These are phyloP conservation scores for Lactarius indigo DNA, from an alignment of 768 basidiomycete species.

Conservation along the genomic window DNA sequence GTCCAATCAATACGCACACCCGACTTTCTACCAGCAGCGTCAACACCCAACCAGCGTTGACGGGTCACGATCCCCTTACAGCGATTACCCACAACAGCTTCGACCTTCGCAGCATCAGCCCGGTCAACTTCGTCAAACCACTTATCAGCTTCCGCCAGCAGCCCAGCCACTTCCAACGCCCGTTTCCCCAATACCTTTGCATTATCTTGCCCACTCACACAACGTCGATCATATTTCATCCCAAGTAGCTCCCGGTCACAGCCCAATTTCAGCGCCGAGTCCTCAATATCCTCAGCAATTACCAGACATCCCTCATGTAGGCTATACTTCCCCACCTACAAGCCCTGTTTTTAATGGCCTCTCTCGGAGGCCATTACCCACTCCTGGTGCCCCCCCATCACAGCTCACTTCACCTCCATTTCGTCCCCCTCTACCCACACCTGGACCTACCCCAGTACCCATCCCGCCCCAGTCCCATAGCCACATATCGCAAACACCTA, in stretches of 20 bases:
- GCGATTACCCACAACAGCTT: not conserved
- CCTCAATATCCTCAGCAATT: slow-evolving; percentile 24
- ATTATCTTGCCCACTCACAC: slow-evolving; percentile 7
- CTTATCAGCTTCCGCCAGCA: not conserved
- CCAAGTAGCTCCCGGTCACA: not conserved
- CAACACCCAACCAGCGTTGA: slow-evolving; percentile 1
- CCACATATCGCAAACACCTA: slow-evolving; percentile 1
- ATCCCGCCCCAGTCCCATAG: slow-evolving; percentile 6
- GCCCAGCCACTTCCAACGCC: slow-evolving; percentile 4
- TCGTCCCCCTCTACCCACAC: slow-evolving; percentile 24
- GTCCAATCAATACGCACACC: slow-evolving; percentile 22
- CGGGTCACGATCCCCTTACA: not conserved
- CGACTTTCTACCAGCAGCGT: slow-evolving; percentile 14
- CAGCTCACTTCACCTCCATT: slow-evolving; percentile 7
- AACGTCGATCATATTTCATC: slow-evolving; percentile 2
- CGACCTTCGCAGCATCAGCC: not conserved
- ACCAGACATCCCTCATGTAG: slow-evolving; percentile 14
- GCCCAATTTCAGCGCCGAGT: slow-evolving; percentile 24
- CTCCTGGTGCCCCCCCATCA: slow-evolving; percentile 22
- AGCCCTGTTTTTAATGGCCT: slow-evolving; percentile 19
- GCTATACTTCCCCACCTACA: slow-evolving; percentile 16
- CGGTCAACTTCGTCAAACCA: not conserved
- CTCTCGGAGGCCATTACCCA: slow-evolving; percentile 25
- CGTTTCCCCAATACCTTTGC: slow-evolving; percentile 13
- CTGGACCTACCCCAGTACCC: slow-evolving; percentile 25